These are phyloP conservation scores for Petrea volubilis DNA, from an alignment of 257 asterid species.

Conservation along the genomic window DNA sequence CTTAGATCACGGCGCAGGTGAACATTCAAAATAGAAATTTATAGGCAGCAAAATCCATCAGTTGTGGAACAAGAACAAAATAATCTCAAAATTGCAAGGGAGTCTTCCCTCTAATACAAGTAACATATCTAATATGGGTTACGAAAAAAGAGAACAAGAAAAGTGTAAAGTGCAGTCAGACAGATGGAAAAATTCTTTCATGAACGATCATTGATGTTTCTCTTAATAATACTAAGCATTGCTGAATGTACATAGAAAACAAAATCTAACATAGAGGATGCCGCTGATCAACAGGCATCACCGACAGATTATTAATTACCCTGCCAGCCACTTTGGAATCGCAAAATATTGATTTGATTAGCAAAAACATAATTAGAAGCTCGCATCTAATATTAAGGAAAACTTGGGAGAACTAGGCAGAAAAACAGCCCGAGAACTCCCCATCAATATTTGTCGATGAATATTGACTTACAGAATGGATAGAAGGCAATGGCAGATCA, in stretches of 20 bases:
- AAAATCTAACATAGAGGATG: not conserved
- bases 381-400: too few species aligned
- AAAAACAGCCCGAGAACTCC: too few species aligned
- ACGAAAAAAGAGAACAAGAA: not conserved
- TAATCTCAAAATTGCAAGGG: not conserved
- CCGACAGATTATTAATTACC: not conserved
- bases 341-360: not conserved
- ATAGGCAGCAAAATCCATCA: not conserved
- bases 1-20: not conserved
- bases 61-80: not conserved
- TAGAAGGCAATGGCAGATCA: too few species aligned
- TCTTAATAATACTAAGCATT: not conserved
- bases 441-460: not conserved
- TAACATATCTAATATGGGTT: not conserved
- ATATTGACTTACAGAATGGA: not conserved
- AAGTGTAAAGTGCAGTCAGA: not conserved
- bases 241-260: constrained; percentile 1
- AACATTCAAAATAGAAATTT: not conserved
- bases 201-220: not conserved
- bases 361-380: not conserved
- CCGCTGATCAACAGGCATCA: not conserved
- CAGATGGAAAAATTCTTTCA: not conserved
- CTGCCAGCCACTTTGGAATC: not conserved
- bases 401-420: too few species aligned
- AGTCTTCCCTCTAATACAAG: not conserved